Base-by-base conservation (phyloP, 2,329 filamentous ascomycete species). In the Nothophaeocryptopus gaeumannii region DNA sequence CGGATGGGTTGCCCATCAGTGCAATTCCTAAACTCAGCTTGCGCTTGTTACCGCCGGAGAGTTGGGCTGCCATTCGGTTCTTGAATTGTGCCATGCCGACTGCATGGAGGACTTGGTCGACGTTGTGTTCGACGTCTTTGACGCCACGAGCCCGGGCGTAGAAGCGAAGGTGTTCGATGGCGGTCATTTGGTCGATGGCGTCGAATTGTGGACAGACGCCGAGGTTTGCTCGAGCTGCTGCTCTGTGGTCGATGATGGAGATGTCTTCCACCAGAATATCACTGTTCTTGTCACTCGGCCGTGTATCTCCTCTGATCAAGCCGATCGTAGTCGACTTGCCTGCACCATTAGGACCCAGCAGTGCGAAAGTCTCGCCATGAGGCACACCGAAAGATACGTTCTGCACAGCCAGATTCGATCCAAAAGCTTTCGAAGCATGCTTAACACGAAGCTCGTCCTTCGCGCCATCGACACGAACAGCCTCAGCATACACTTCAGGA, bases 41-140 rank as follows among this genome's bases (percentile, higher is more conserved):
- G n/a, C 91, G 79, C 73, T 95, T 95, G 72, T 96, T 96, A 29
- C 92, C 92, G 8, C 92, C 91, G 0, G 87, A 92, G 0, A 96
- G 78, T 39, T 87, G 86, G 47, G 80, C 78, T 0, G 88, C 91
- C 79, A 92, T 89, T 20, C 89, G 81, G 7, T 81, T 76, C 2
- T 80, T 74, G 71, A 90, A 95, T 0, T 79, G 77, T 5, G 78
- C 71, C 0, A 96, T 77, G 0, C 90, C 89, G 1, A 96, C 90
- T 1, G 90, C 90, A 32, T 79, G 75, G n/a, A 96, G 76, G 4
- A 96, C 83, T 29, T 87, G 84, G 1, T 76, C 72, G 1, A 96
- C 89, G 58, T 96, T 95, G 68, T 89, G 80, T 13, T 85, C 75
- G 1, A 93, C 76, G 56, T 92, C 80, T 0, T 79, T 70, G 8